Evolutionary conservation across 2,329 filamentous ascomycete species (phyloP), one percentile per base, ranked within the genome.

Genomic region (Botrytis pseudocinerea): DNA sequence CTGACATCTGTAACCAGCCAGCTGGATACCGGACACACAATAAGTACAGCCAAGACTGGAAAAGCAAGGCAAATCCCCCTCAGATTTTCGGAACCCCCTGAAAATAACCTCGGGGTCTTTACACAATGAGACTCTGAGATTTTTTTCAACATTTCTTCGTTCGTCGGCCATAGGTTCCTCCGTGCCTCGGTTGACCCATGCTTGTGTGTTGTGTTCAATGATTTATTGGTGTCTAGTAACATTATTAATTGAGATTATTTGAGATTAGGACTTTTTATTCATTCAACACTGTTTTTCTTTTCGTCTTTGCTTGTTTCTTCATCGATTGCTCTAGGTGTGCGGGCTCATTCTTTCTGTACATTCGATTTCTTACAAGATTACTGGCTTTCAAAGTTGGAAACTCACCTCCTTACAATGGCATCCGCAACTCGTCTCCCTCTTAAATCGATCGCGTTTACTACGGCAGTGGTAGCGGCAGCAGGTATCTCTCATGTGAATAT

Each of bases 361-460:
- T 35, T 35, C 38, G 7, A n/a, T 64, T n/a, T 8, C 25, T 59
- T 35, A 3, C 60, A 18, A 32, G 14, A 25, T n/a, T 32, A n/a
- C 25, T 25, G 14, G 32, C 65, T 51, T 28, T 32, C 32, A 32
- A 28, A 20, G 2, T 42, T 25, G 54, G 10, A 60, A 9, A 42
- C 40, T 62, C 54, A 62, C 68, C 32, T 66, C 57, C 28, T 18
- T 59, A 65, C 73, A 59, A 81, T 81, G 80, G 80, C 80, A 22
- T 81, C 80, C 60, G 79, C 80, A 61, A 76, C 76, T 14, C 68
- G 74, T 12, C 74, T 80, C 8, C 80, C 80, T 2, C 46, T 81
- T 32, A 80, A 78, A 73, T 76, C 77, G 2, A 76, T 81, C 40
- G 71, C 76, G 9, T 77, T 78, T 62, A 75, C 76, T 22, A 69